Evolutionary conservation across 352 stramenopile species (phyloP).

Genomic region (Saprolegnia parasitica): DNA sequence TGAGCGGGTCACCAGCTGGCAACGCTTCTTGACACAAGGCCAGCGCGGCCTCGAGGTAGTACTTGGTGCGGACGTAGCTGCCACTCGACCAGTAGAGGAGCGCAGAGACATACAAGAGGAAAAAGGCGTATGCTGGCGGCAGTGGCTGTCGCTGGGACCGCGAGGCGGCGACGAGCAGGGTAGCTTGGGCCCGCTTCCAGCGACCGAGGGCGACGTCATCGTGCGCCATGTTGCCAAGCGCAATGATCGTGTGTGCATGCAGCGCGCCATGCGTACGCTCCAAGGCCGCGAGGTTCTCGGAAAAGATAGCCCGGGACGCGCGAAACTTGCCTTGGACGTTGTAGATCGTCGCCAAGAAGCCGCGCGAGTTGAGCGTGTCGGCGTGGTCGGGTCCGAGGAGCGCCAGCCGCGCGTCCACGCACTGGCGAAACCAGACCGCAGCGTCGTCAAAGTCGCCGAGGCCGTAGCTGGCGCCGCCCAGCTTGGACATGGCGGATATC

Average conservation of each 20-base stretch:
- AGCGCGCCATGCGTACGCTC: not conserved
- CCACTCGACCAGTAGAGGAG: not conserved
- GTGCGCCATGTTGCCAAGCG: not conserved
- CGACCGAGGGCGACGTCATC: not conserved
- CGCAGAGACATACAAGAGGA: not conserved
- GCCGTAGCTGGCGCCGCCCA: not conserved
- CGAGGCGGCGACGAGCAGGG: not conserved
- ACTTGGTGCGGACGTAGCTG: not conserved
- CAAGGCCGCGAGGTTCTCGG: not conserved
- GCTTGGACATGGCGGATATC: not conserved
- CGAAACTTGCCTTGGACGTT: not conserved
- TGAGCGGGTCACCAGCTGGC: not conserved
- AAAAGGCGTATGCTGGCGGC: not conserved
- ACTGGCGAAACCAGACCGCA: not conserved
- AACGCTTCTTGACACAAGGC: not conserved
- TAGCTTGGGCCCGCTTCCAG: not conserved
- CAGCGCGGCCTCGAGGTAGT: not conserved
- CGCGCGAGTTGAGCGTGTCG: not conserved
- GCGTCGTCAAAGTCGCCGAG: not conserved
- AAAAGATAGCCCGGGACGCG: not conserved
- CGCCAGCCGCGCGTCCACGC: not conserved
- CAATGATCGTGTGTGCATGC: not conserved
- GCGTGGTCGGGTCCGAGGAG: not conserved
- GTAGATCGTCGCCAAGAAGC: not conserved
- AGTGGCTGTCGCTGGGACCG: not conserved